Evolutionary conservation across 1,284 basidiomycete genomes (phyloP).

Genomic region (Wallemia mellicola): DNA sequence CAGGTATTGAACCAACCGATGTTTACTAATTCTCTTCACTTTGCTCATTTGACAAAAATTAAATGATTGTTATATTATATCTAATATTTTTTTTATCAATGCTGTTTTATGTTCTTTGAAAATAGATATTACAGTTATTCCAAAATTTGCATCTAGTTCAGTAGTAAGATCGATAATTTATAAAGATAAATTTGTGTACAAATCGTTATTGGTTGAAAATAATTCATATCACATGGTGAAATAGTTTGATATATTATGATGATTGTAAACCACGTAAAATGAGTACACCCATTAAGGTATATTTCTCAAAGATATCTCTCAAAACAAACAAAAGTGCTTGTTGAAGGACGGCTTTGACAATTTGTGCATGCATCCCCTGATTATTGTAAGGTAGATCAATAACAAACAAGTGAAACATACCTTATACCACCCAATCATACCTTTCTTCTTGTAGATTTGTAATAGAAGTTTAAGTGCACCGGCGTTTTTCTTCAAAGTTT

Average conservation of each 20-base stretch:
- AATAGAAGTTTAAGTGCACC: slow-evolving; percentile 48
- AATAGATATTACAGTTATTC: too few relatives aligned
- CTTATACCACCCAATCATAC: slow-evolving; percentile 5
- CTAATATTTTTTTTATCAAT: too few relatives aligned
- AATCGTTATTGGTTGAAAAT: too few relatives aligned
- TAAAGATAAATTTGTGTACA: too few relatives aligned
- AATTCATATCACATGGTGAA: too few relatives aligned
- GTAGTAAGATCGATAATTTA: too few relatives aligned
- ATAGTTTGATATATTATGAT: too few relatives aligned
- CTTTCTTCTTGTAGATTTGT: slow-evolving; percentile 32
- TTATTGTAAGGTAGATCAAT: slow-evolving; percentile 75
- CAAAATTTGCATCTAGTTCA: too few relatives aligned
- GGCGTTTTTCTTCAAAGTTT: slow-evolving; percentile 20
- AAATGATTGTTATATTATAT: too few relatives aligned
- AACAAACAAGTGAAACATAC: slow-evolving; percentile 6
- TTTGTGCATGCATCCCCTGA: slow-evolving; percentile 79
- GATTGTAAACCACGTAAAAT: not conserved
- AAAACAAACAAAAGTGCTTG: slow-evolving; percentile 52
- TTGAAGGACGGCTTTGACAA: slow-evolving; percentile 57
- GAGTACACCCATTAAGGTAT: slow-evolving; percentile 32
- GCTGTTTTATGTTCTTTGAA: too few relatives aligned
- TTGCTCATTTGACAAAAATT: too few relatives aligned
- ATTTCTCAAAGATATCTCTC: slow-evolving; percentile 54
- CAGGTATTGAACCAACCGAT: not conserved
- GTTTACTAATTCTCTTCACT: too few relatives aligned